Evolutionary conservation across 129 eudicot species (phyloP), one percentile per base, ranked within the genome.

Genomic region (Tagetes patula): DNA sequence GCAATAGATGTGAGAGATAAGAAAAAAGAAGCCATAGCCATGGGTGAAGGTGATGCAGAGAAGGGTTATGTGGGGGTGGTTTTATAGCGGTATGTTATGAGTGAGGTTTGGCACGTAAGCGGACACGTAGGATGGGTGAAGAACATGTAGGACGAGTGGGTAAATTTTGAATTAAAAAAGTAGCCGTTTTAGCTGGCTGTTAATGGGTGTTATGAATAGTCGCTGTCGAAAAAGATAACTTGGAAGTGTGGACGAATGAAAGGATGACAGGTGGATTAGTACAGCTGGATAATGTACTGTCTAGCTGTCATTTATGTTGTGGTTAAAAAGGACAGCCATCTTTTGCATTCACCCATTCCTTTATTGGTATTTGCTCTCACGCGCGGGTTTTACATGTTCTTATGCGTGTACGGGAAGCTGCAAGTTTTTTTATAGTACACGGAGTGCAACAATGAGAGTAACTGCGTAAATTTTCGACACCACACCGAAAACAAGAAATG

Each of bases 101-200:
- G 67, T 27, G 76, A 56, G 60, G 45, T 3, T 12, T 41, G 41
- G 49, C 77, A 78, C 31, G 68, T 63, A 67, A 41, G 77, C 32
- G 73, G 65, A 46, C 75, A 69, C 6, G 81, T 71, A 70, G 72
- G 82, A 78, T 1, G 7, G 12, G 68, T 36, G 55, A 69, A 55
- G 39, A 2, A 69, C n/a, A 65, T 70, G 1, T 43, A 55, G 39
- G 2, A 69, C n/a, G 56, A 70, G 1, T 43, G 3, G 40, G n/a
- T 8, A 49, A 69, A 75, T 5, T 27, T 3, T 65, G 71, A 32
- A 76, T 70, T 73, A 82, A 84, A 60, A 62, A 54, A 41, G 63
- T 82, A 84, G 91, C 91, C 88, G 91, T 84, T 81, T 74, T 45
- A 67, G 86, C 75, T 82, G 83, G 82, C 75, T 47, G 61, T 72